Evolutionary conservation across 345 rosid species (phyloP), one percentile per base, ranked within the genome.

Genomic region (Salix caprea): DNA sequence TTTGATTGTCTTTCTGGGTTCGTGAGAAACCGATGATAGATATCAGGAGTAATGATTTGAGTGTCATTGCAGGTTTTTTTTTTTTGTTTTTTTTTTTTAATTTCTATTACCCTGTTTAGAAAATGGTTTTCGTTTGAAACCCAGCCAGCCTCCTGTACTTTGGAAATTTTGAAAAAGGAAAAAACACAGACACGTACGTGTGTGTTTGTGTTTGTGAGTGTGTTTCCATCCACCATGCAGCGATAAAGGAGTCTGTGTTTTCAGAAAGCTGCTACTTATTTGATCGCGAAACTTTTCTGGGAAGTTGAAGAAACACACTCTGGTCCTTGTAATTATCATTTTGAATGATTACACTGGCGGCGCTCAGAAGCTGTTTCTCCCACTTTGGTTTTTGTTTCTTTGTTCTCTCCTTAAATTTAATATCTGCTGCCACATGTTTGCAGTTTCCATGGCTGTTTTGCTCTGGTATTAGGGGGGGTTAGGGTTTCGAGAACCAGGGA

Each of bases 311-410:
- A 77, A 40, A 37, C 67, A 75, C 66, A 37, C 42, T 72, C 74
- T 71, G 80, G n/a, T 34, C 32, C 71, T 40, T 77, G 86, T 73
- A 78, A 81, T 80, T 69, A 85, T 79, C 67, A 80, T 39, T 78
- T 80, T 70, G 91, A 85, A 85, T 87, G 89, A 89, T 89, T 87
- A 85, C 87, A 78, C 91, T 85, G 90, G 90, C 87, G 89, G 86
- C 83, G 82, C 83, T 81, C 91, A 87, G 90, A 89, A 81, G 4
- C 46, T 89, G 91, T 87, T 85, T 78, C 89, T 89, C 87, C 88
- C 23, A 52, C 79, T 83, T 81, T 74, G 83, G 84, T 44, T 74
- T 60, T 19, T 32, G 79, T 74, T 76, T 15, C 40, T 42, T 67
- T 72, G 69, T 54, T 64, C 40, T 32, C 34, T 54, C 73, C 75